A percentile compares a stretch with the other conserved stretches of the same genome.
phyloP scores from a whole-genome alignment of 805 yeast species.

The Saturnispora besseyi region DNA sequence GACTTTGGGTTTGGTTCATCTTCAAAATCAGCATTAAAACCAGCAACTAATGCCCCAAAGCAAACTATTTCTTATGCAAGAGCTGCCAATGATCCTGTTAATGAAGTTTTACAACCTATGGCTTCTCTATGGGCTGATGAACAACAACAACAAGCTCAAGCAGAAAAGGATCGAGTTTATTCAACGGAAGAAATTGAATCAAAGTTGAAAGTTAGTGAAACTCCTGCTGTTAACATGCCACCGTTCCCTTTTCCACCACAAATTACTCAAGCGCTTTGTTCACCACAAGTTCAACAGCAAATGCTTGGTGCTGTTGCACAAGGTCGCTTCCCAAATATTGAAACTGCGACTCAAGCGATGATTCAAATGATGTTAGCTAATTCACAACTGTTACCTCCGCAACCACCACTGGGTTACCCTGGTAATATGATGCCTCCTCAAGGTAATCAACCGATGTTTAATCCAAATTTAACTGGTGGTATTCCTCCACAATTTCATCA shows the following conservation, averaged over 20 bases:
- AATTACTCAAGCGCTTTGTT: conserved; percentile 14
- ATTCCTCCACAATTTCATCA: conserved; percentile 10
- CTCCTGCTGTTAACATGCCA: conserved; percentile 19
- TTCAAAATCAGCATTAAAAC: conserved; percentile 7
- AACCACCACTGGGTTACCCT: conserved; percentile 11
- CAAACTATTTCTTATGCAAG: conserved; percentile 34
- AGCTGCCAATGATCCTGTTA: conserved; percentile 30
- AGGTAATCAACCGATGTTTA: conserved; percentile 14
- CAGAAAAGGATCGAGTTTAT: conserved; percentile 37
- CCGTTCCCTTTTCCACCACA: conserved; percentile 21
- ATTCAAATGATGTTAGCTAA: conserved; percentile 24
- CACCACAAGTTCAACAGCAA: conserved; percentile 24
- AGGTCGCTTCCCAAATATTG: conserved; percentile 26
- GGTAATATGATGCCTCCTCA: conserved; percentile 6
- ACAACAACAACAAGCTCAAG: conserved; percentile 11
- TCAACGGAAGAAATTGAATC: conserved; percentile 85
- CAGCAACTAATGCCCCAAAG: conserved; percentile 20
- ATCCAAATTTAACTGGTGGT: conserved; percentile 14
- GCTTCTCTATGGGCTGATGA: conserved; percentile 57
- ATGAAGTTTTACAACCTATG: conserved; percentile 52
- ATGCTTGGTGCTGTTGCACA: conserved; percentile 26
- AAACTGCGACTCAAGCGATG: conserved; percentile 27
- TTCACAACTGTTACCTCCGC: conserved; percentile 8
- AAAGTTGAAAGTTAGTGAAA: conserved; percentile 39
- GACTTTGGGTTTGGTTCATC: conserved; percentile 41